Percentiles rank a stretch among this genome's conserved stretches.
These are phyloP conservation scores for Epichloe baconii DNA, from an alignment of 2,329 filamentous ascomycete species.

Conservation along the genomic window DNA sequence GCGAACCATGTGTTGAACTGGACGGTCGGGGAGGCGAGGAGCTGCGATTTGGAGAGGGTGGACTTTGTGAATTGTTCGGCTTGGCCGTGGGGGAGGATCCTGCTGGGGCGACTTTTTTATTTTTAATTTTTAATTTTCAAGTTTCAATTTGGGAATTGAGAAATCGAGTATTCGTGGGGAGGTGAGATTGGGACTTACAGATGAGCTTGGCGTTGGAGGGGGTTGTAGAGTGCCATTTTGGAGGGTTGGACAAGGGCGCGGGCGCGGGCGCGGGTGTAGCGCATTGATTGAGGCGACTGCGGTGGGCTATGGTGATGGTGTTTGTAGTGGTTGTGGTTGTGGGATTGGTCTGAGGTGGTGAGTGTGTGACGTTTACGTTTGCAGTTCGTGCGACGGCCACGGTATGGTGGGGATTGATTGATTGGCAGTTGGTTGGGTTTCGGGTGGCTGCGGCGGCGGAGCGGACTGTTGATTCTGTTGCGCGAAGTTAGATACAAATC, in stretches of 20 bases:
- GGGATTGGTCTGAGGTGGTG: too few relatives aligned
- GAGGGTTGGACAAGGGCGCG: conserved; percentile 12
- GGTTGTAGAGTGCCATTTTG: conserved; percentile 32
- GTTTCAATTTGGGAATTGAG: neutral
- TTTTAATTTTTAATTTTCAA: too few relatives aligned
- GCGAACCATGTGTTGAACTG: conserved; percentile 91
- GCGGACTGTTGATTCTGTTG: too few relatives aligned
- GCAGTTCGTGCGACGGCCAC: too few relatives aligned
- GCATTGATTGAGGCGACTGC: conserved; percentile 10
- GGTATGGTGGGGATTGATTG: too few relatives aligned
- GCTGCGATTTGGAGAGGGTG: conserved; percentile 46
- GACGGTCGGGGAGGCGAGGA: conserved; percentile 52
- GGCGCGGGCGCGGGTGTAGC: conserved; percentile 6
- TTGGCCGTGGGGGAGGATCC: conserved; percentile 42
- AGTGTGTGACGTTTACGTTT: too few relatives aligned
- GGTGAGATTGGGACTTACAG: conserved; percentile 23
- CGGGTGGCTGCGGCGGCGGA: too few relatives aligned
- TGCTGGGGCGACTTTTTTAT: conserved; percentile 46
- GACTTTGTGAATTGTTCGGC: conserved; percentile 63
- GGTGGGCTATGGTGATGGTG: neutral
- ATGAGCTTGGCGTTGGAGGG: conserved; percentile 27
- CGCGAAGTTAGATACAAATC: too few relatives aligned
- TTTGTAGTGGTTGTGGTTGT: neutral
- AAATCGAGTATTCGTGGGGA: neutral
- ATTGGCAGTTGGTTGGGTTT: too few relatives aligned